Percentiles rank a stretch among this genome's conserved stretches.
Evolutionary conservation across 768 basidiomycete species (phyloP).

Genomic region (Agaricus blazei): DNA sequence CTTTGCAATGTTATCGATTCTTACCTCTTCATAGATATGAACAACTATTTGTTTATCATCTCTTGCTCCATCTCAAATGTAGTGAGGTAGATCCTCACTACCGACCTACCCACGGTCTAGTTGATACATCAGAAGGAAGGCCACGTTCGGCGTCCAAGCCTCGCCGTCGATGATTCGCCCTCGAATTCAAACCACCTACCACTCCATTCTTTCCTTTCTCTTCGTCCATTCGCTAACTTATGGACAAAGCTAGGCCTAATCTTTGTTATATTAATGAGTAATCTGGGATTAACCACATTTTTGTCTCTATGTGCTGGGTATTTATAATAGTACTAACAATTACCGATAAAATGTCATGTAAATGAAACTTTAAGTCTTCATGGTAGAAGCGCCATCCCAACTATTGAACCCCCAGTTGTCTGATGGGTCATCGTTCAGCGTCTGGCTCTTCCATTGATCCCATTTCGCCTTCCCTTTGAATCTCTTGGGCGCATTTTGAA

Average conservation of each 20-base stretch:
- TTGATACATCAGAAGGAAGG: constrained; percentile 45
- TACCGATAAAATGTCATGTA: too few relatives aligned
- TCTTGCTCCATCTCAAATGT: constrained; percentile 76
- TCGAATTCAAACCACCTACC: background rate
- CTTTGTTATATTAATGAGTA: constrained; percentile 1
- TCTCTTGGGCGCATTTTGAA: constrained; percentile 3
- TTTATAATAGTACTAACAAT: background rate
- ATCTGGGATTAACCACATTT: background rate
- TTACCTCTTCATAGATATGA: constrained; percentile 56
- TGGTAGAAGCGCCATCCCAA: constrained; percentile 9
- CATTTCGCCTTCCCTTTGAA: constrained; percentile 14
- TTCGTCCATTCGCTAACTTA: background rate
- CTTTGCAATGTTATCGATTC: background rate
- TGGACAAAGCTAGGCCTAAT: background rate
- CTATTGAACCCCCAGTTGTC: constrained; percentile 45
- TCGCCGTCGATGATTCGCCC: constrained; percentile 4
- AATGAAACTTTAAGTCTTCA: background rate
- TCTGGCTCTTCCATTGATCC: constrained; percentile 46
- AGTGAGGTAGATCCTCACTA: constrained; percentile 73
- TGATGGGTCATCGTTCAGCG: constrained; percentile 20
- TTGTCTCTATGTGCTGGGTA: background rate
- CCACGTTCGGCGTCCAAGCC: background rate
- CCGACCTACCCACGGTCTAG: constrained; percentile 73
- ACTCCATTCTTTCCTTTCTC: background rate
- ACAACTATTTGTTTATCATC: constrained; percentile 81